phyloP scores from a whole-genome alignment of 2,329 filamentous ascomycete genomes.

The Ceratocystis destructans region DNA sequence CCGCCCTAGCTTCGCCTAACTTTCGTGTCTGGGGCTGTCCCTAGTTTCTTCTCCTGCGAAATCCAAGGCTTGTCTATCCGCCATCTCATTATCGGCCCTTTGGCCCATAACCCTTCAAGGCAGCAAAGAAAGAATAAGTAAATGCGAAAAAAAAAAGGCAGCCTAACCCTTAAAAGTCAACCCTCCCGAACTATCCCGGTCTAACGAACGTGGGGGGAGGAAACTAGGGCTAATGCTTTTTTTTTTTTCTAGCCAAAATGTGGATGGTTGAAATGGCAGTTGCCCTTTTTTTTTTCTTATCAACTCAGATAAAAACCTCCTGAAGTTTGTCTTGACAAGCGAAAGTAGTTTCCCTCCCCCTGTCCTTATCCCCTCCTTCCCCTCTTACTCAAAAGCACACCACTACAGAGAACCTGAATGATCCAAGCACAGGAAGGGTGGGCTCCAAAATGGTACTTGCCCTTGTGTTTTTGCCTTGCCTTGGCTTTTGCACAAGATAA shows the following conservation, averaged over 20 bases:
- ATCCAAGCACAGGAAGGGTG: background rate
- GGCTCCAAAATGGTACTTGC: background rate
- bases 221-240: too few relatives aligned
- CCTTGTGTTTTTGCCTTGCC: background rate
- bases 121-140: too few relatives aligned
- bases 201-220: background rate
- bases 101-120: background rate
- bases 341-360: background rate
- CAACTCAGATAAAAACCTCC: background rate
- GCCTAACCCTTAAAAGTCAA: background rate
- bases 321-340: background rate
- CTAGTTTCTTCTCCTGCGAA: background rate
- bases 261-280: background rate
- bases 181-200: background rate
- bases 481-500: background rate
- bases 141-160: background rate
- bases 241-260: background rate
- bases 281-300: background rate
- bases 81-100: constrained; percentile 3
- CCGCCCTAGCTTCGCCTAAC: background rate
- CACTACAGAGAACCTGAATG: background rate
- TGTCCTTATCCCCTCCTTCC: background rate
- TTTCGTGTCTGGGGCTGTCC: background rate
- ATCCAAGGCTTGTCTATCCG: background rate
- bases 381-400: background rate